Percentiles rank a stretch among this genome's conserved stretches.
These are phyloP conservation scores for Penstemon barbatus DNA, from an alignment of 257 asterid genomes.

Conservation along the genomic window DNA sequence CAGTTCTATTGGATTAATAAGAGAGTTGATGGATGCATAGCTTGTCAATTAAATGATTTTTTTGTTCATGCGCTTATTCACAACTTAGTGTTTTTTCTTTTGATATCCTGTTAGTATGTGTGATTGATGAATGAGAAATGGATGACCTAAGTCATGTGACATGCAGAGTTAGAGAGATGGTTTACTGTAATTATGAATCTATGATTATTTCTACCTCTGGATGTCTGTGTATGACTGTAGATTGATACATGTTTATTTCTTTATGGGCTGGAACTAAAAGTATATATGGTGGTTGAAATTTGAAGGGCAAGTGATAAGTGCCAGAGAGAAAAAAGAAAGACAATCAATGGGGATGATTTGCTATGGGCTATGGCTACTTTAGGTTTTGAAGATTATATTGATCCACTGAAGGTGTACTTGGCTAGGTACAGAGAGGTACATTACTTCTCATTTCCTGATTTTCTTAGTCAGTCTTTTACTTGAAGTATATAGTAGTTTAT, in stretches of 20 bases:
- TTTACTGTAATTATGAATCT: no score
- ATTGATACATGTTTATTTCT: neutral
- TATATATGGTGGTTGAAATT: conserved; percentile 30
- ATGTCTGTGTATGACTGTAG: neutral
- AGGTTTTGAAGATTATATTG: conserved; percentile 91
- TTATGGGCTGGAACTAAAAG: conserved; percentile 4
- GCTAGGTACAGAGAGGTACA: conserved; percentile 80
- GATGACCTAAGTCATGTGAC: neutral
- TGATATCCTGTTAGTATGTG: no score
- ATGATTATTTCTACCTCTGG: no score
- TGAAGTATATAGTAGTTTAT: neutral
- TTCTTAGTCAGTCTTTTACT: neutral
- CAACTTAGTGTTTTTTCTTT: no score
- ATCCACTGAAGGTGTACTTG: conserved; percentile 84
- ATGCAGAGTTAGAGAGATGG: neutral
- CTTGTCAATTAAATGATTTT: no score
- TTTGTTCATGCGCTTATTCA: no score
- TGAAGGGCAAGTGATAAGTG: conserved; percentile 92
- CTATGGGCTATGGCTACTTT: conserved; percentile 90
- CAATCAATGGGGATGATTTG: conserved; percentile 88
- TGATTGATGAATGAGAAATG: conserved; percentile 15
- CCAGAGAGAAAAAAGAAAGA: conserved; percentile 88
- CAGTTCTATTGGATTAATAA: no score
- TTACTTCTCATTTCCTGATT: conserved; percentile 1
- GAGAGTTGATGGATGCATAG: no score